phyloP scores from a whole-genome alignment of 2,329 filamentous ascomycete genomes.

The Sclerotinia glacialis region DNA sequence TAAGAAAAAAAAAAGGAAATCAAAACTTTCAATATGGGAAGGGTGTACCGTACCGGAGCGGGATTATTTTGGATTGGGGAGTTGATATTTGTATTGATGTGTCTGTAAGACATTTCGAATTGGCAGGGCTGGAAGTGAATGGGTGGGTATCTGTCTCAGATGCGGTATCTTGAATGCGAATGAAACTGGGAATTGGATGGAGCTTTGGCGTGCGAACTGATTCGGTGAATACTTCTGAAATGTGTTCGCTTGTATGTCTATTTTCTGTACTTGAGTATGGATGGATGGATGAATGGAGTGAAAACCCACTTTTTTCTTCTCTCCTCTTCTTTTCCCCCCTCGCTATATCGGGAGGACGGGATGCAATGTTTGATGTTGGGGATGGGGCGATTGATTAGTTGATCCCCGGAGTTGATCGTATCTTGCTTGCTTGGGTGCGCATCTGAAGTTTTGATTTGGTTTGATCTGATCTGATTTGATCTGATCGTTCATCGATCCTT shows the following conservation, averaged over 20 bases:
- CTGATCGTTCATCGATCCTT: not conserved
- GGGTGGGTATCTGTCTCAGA: slow-evolving; percentile 4
- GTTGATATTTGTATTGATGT: not conserved
- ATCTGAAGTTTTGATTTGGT: not conserved
- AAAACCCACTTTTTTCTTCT: not conserved
- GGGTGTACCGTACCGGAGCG: not conserved
- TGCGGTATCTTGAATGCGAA: not conserved
- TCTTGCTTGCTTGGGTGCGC: not conserved
- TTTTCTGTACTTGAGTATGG: not conserved
- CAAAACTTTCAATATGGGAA: not conserved
- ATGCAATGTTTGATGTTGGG: not conserved
- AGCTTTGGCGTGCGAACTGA: not conserved
- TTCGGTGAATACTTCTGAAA: not conserved
- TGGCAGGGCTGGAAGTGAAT: not conserved
- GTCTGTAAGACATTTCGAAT: not conserved
- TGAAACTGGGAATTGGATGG: not conserved
- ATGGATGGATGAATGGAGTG: not conserved
- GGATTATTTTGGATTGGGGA: slow-evolving; percentile 13
- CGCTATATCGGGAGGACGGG: not conserved
- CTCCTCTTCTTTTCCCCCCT: not conserved
- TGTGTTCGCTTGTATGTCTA: not conserved
- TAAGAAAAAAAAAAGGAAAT: not conserved
- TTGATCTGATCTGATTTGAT: too few species aligned
- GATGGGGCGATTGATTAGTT: not conserved
- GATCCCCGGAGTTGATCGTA: not conserved